A percentile compares a stretch with the other conserved stretches of the same genome.
These are phyloP conservation scores for Trichocladium antarcticum DNA, from an alignment of 495 filamentous ascomycete genomes.

Conservation along the genomic window DNA sequence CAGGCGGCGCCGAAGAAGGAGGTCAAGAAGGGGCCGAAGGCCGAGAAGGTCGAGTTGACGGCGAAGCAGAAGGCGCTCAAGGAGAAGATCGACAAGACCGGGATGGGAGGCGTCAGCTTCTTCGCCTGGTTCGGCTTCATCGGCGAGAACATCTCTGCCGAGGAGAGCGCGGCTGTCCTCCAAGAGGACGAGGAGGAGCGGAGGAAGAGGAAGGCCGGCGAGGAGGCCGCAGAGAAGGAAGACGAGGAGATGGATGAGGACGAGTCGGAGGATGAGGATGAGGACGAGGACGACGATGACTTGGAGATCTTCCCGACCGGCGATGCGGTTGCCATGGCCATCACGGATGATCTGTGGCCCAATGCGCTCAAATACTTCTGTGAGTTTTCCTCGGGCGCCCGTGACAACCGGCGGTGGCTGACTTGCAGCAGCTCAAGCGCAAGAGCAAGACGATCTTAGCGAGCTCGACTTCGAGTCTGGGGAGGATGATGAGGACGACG, in stretches of 20 bases:
- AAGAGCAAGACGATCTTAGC: constrained; percentile 47
- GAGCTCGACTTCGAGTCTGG: constrained; percentile 49
- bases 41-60: constrained; percentile 29
- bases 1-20: constrained; percentile 32
- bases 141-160: constrained; percentile 52
- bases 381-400: constrained; percentile 37
- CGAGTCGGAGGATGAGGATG: constrained; percentile 39
- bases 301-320: constrained; percentile 73
- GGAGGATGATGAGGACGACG: constrained; percentile 35
- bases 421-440: constrained; percentile 42
- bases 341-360: constrained; percentile 81
- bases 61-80: constrained; percentile 43
- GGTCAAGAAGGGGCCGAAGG: constrained; percentile 38
- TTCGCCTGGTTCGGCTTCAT: constrained; percentile 80
- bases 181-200: constrained; percentile 49
- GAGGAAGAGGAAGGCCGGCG: constrained; percentile 44
- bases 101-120: constrained; percentile 57
- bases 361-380: constrained; percentile 83
- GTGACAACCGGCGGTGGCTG: background rate
- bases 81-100: constrained; percentile 44
- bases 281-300: constrained; percentile 42
- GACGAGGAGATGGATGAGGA: constrained; percentile 39
- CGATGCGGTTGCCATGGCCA: constrained; percentile 63
- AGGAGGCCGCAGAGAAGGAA: constrained; percentile 40
- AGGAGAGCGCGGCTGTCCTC: constrained; percentile 50